Evolutionary conservation across 805 yeast genomes (phyloP).

Genomic region (Ogataea dorogensis): DNA sequence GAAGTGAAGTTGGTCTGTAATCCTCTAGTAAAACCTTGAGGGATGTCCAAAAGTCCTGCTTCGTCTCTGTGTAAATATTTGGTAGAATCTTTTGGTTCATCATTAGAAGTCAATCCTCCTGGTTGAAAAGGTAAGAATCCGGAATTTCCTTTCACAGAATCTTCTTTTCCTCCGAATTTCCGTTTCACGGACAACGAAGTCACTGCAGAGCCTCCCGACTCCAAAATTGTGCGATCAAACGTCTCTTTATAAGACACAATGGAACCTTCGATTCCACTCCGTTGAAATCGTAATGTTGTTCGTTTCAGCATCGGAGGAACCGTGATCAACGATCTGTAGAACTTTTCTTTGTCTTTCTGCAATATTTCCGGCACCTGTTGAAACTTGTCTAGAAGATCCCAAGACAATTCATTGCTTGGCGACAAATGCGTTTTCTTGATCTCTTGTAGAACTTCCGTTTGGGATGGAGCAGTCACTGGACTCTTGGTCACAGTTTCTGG

Average conservation of each 20-base stretch:
- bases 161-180: slow-evolving; percentile 59
- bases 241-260: slow-evolving; percentile 10
- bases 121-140: slow-evolving; percentile 87
- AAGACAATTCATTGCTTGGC: slow-evolving; percentile 61
- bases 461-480: slow-evolving; percentile 8
- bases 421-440: slow-evolving; percentile 48
- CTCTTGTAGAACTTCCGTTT: slow-evolving; percentile 16
- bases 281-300: slow-evolving; percentile 62
- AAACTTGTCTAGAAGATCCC: slow-evolving; percentile 69
- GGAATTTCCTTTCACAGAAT: slow-evolving; percentile 65
- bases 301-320: slow-evolving; percentile 63
- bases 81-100: slow-evolving; percentile 31
- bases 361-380: slow-evolving; percentile 51
- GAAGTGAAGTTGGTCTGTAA: slow-evolving; percentile 34
- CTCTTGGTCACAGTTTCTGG: slow-evolving; percentile 17
- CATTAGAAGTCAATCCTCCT: slow-evolving; percentile 56
- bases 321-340: slow-evolving; percentile 49
- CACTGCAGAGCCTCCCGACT: slow-evolving; percentile 52
- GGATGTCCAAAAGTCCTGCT: slow-evolving; percentile 75
- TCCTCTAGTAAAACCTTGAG: slow-evolving; percentile 82
- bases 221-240: slow-evolving; percentile 43
- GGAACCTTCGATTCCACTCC: slow-evolving; percentile 59
- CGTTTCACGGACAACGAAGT: slow-evolving; percentile 75
- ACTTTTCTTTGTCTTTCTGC: slow-evolving; percentile 22
- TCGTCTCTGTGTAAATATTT: slow-evolving; percentile 59